Base-by-base conservation (phyloP, 1,284 basidiomycete species). In the Trichosporon faecale region DNA sequence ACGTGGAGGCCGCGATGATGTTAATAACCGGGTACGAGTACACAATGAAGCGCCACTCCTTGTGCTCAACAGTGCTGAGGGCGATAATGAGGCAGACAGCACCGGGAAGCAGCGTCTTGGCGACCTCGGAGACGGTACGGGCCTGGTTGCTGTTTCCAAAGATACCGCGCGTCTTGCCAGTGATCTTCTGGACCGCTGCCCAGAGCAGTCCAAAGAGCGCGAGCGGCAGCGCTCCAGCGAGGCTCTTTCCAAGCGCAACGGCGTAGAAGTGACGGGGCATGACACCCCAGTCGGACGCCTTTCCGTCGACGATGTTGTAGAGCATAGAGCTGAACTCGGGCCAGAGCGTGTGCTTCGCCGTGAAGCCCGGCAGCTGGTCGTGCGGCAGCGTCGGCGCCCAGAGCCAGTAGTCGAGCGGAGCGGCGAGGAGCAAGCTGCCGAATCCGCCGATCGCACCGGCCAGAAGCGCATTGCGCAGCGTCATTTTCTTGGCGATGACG, bases 11-110 rank as follows among this genome's bases (percentile, higher is more conserved):
- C 0, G 91, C 92, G 1, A 91, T 87, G 3, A 94, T 84, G 76
- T 98, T 98, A 80, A 94, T 86, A 0, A 89, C 78, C 0, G 96
- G 95, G 0, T 98, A 87, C 12, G 89, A 87, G 78, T 98, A 98
- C 6, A 95, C 87, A 71, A 98, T 86, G 82, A 99, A 99, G 3
- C 96, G 88, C 95, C 96, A 98, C 83, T 99, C 97, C 79, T 87
- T 84, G 73, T 35, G 68, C 0, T 88, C 90, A 0, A 98, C 85
- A 21, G 81, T 84, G 77, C 93, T 95, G 76, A 99, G 88, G 0
- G 90, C 80, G 0, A 75, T 82, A 0, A 95, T 78, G 77, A 93
- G 92, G 0, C 80, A 73, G 0, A 89, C 31, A 0, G 87, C 82
- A 0, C 90, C 88, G 12, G 87, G 65, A 2, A 74, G 76, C 21